Percentiles rank a stretch among this genome's conserved stretches.
Conservation (phyloP, 495 filamentous ascomycete species). For the Penicillium mononematosum region DNA sequence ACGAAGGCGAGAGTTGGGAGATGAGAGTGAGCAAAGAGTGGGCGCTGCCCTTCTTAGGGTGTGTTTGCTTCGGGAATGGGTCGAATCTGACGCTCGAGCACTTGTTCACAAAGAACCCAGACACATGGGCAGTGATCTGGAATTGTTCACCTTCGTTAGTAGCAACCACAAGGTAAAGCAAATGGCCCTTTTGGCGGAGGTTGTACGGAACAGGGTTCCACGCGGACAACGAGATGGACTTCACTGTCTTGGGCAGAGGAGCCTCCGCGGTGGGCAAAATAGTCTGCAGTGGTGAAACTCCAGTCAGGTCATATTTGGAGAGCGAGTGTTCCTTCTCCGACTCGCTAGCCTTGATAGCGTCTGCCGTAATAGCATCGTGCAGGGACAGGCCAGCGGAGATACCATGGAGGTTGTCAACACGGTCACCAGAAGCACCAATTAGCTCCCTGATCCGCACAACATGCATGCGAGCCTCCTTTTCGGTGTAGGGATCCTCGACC, state of each 20-base stretch:
- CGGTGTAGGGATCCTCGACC: constrained; percentile 95
- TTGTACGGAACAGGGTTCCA: constrained; percentile 97
- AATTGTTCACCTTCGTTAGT: constrained; percentile 91
- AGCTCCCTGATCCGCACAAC: constrained; percentile 85
- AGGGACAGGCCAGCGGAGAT: constrained; percentile 83
- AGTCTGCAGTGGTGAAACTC: constrained; percentile 60
- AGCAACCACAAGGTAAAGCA: constrained; percentile 84
- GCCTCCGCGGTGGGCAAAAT: constrained; percentile 66
- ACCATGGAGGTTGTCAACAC: constrained; percentile 84
- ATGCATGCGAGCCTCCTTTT: constrained; percentile 97
- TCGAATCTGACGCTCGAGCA: constrained; percentile 90
- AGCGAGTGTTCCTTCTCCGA: constrained; percentile 57
- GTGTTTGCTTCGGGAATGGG: constrained; percentile 66
- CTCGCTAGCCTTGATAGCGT: constrained; percentile 37
- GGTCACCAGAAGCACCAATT: constrained; percentile 85
- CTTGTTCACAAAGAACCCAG: constrained; percentile 96
- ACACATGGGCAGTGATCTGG: constrained; percentile 89
- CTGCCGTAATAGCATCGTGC: constrained; percentile 69
- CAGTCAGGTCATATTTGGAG: constrained; percentile 72
- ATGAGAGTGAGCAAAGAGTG: constrained; percentile 88
- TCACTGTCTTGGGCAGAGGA: constrained; percentile 80
- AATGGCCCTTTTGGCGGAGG: constrained; percentile 84
- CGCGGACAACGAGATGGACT: constrained; percentile 79
- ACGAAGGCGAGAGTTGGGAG: constrained; percentile 74
- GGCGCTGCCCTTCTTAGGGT: constrained; percentile 54